Percentiles rank a stretch among this genome's conserved stretches.
phyloP scores from a whole-genome alignment of 2,329 filamentous ascomycete genomes.

The Colletotrichum tropicicola region DNA sequence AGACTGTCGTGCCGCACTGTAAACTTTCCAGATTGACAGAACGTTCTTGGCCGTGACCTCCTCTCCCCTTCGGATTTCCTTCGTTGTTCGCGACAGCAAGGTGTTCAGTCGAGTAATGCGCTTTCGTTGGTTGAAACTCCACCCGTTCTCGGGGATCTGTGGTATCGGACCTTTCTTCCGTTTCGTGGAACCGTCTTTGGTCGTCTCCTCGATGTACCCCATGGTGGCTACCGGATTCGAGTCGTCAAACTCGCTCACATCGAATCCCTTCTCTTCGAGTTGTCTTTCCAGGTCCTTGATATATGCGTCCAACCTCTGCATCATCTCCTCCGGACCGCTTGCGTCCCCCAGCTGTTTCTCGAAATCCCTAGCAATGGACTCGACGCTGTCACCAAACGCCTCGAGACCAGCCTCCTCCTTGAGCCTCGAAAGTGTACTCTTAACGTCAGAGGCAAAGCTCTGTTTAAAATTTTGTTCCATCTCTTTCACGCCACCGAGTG shows the following conservation, averaged over 20 bases:
- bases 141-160: conserved; percentile 46
- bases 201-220: conserved; percentile 14
- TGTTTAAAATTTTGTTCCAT: conserved; percentile 38
- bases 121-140: conserved; percentile 47
- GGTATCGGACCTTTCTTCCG: conserved; percentile 35
- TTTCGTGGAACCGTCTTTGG: conserved; percentile 33
- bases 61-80: conserved; percentile 38
- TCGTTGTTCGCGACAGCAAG: conserved; percentile 38
- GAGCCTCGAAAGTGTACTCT: conserved; percentile 40
- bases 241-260: conserved; percentile 23
- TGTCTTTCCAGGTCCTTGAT: conserved; percentile 42
- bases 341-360: conserved; percentile 21
- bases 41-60: conserved; percentile 43
- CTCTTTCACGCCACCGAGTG: conserved; percentile 43
- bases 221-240: conserved; percentile 24
- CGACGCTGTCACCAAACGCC: conserved; percentile 55
- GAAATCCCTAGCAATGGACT: conserved; percentile 47
- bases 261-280: conserved; percentile 26
- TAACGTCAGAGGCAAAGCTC: conserved; percentile 33
- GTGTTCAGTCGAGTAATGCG: conserved; percentile 48
- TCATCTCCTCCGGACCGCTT: conserved; percentile 45
- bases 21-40: conserved; percentile 57
- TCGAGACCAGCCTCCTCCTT: conserved; percentile 24
- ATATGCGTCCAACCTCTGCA: conserved; percentile 44
- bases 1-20: conserved; percentile 53